phyloP scores from a whole-genome alignment of 805 yeast genomes.

The Ogataea degrootiae region DNA sequence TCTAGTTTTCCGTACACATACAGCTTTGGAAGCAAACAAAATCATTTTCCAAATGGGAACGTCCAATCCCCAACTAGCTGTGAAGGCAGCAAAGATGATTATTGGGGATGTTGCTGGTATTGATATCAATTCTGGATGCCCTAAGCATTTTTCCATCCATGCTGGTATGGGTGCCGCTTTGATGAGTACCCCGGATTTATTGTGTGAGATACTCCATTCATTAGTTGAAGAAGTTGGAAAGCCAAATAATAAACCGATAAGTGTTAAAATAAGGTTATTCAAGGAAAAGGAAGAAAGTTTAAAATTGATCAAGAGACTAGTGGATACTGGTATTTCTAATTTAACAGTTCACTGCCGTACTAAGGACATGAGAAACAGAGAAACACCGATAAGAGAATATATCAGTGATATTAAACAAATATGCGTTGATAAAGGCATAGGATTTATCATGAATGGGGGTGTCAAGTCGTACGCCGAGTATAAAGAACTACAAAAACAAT shows the following conservation, averaged over 20 bases:
- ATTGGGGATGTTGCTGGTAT: conserved; percentile 87
- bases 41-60: conserved; percentile 91
- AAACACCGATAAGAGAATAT: conserved; percentile 70
- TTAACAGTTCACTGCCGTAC: conserved; percentile 92
- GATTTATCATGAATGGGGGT: conserved; percentile 81
- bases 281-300: conserved; percentile 60
- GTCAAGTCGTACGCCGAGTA: conserved; percentile 53
- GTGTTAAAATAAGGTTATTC: conserved; percentile 83
- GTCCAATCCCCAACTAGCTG: conserved; percentile 77
- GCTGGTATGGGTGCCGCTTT: conserved; percentile 98
- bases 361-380: conserved; percentile 81
- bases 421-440: conserved; percentile 58
- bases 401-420: conserved; percentile 55
- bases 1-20: conserved; percentile 65
- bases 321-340: conserved; percentile 77
- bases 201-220: conserved; percentile 61
- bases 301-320: conserved; percentile 50
- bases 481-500: conserved; percentile 42
- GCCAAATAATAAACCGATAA: conserved; percentile 73
- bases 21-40: conserved; percentile 54
- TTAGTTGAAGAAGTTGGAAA: conserved; percentile 78
- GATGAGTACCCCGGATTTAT: conserved; percentile 70
- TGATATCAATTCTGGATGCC: conserved; percentile 95
- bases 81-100: conserved; percentile 76
- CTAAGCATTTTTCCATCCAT: conserved; percentile 91